A percentile compares a stretch with the other conserved stretches of the same genome.
phyloP scores from a whole-genome alignment of 192 early-diverging fungal species.

The Lunasporangiospora selenospora region DNA sequence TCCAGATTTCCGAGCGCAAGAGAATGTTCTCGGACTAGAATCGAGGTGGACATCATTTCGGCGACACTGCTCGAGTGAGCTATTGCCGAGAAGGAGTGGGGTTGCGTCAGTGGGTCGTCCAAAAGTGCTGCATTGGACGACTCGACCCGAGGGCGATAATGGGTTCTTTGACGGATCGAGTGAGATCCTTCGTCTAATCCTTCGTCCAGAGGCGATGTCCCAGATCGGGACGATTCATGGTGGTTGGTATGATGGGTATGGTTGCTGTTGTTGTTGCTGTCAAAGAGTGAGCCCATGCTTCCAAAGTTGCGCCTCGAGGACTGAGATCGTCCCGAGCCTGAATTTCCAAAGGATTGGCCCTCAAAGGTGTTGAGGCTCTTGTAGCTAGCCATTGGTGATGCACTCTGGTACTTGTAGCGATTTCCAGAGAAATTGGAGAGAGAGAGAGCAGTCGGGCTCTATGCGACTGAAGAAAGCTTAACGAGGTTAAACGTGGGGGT shows the following conservation, averaged over 20 bases:
- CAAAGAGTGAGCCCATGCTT: constrained; percentile 14
- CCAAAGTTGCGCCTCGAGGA: constrained; percentile 7
- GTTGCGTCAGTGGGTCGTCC: constrained; percentile 25
- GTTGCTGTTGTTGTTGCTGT: background rate
- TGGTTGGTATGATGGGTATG: background rate
- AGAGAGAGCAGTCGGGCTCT: no score
- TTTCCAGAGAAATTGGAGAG: background rate
- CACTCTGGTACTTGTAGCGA: background rate
- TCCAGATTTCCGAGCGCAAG: constrained; percentile 44
- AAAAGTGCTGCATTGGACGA: constrained; percentile 7
- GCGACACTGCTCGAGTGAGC: constrained; percentile 1
- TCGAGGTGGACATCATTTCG: constrained; percentile 17
- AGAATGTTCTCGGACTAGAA: constrained; percentile 43
- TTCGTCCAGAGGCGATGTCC: background rate
- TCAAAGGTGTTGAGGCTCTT: constrained; percentile 46
- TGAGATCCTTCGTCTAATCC: constrained; percentile 9
- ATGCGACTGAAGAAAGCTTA: background rate
- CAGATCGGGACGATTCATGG: background rate
- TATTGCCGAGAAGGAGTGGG: constrained; percentile 38
- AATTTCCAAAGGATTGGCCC: no score
- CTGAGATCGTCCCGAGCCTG: constrained; percentile 19
- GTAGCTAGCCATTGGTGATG: constrained; percentile 32
- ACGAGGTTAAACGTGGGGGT: background rate
- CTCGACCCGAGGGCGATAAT: no score
- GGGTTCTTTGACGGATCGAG: no score